A percentile compares a stretch with the other conserved stretches of the same genome.
These are phyloP conservation scores for Alternaria sp. DNA, from an alignment of 2,329 filamentous ascomycete genomes.

Conservation along the genomic window DNA sequence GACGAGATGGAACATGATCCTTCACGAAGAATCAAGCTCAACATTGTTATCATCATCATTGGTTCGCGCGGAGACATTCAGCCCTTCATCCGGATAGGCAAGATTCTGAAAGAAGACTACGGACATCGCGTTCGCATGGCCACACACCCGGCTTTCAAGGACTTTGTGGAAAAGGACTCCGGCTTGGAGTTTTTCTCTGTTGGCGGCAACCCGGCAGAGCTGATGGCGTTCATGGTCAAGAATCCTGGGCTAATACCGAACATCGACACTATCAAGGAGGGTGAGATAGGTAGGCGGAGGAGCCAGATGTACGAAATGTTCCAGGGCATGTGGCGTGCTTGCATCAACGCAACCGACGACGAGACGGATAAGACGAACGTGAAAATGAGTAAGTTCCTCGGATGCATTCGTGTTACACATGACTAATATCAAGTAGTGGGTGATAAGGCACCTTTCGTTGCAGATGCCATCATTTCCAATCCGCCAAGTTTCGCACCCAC, in stretches of 20 bases:
- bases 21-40: slow-evolving; percentile 60
- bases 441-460: slow-evolving; percentile 73
- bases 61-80: slow-evolving; percentile 81
- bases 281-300: slow-evolving; percentile 72
- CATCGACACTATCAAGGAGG: slow-evolving; percentile 72
- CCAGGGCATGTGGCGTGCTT: slow-evolving; percentile 80
- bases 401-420: too few species aligned
- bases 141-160: slow-evolving; percentile 77
- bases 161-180: slow-evolving; percentile 74
- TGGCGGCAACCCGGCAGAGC: slow-evolving; percentile 77
- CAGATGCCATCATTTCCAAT: slow-evolving; percentile 81
- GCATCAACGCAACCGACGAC: slow-evolving; percentile 75
- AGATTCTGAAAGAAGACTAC: slow-evolving; percentile 72
- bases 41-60: slow-evolving; percentile 85
- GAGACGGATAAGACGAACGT: slow-evolving; percentile 64
- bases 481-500: slow-evolving; percentile 79
- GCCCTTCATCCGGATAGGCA: slow-evolving; percentile 77
- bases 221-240: slow-evolving; percentile 91
- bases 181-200: slow-evolving; percentile 82
- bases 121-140: slow-evolving; percentile 79
- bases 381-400: slow-evolving; percentile 59
- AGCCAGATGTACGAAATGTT: slow-evolving; percentile 82
- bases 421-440: slow-evolving; percentile 54
- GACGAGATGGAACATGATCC: slow-evolving; percentile 44
- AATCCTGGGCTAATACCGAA: slow-evolving; percentile 79